Conservation (phyloP, 108 stramenopile species). For the Fistulifera pelliculosa region DNA sequence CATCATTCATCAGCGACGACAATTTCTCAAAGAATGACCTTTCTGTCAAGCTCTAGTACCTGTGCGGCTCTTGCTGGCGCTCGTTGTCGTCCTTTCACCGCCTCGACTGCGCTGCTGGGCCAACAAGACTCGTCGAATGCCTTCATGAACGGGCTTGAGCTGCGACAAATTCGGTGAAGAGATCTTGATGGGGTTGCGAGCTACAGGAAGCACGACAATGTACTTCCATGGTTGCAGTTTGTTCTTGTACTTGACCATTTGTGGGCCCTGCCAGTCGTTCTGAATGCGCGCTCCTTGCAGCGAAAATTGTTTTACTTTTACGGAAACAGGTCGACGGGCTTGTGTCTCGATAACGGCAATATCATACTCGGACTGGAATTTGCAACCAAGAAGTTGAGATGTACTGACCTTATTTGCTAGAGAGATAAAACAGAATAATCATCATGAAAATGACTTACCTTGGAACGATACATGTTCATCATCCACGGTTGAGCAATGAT, state of each 20-base stretch:
- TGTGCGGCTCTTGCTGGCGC: too few species aligned
- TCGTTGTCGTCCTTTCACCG: not conserved
- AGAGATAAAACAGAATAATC: too few species aligned
- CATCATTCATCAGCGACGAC: too few species aligned
- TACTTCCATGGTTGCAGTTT: conserved; percentile 86
- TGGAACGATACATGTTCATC: conserved; percentile 91
- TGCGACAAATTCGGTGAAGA: conserved; percentile 70
- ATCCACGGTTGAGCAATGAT: conserved; percentile 91
- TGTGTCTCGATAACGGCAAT: conserved; percentile 89
- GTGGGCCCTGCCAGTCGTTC: conserved; percentile 88
- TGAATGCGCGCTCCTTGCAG: conserved; percentile 83
- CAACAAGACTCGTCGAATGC: conserved; percentile 70
- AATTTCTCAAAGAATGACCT: too few species aligned
- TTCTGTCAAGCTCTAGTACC: too few species aligned
- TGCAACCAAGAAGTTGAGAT: not conserved
- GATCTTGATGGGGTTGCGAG: conserved; percentile 87
- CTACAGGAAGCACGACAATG: conserved; percentile 74
- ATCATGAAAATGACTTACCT: conserved; percentile 51
- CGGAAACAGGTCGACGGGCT: conserved; percentile 80
- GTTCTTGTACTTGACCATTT: conserved; percentile 91
- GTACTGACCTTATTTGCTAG: not conserved
- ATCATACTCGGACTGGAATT: conserved; percentile 82
- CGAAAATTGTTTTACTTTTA: conserved; percentile 88
- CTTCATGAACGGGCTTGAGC: conserved; percentile 81
- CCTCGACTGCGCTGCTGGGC: conserved; percentile 70